phyloP scores from a whole-genome alignment of 495 filamentous ascomycete genomes.

The Oleoguttula mirabilis region DNA sequence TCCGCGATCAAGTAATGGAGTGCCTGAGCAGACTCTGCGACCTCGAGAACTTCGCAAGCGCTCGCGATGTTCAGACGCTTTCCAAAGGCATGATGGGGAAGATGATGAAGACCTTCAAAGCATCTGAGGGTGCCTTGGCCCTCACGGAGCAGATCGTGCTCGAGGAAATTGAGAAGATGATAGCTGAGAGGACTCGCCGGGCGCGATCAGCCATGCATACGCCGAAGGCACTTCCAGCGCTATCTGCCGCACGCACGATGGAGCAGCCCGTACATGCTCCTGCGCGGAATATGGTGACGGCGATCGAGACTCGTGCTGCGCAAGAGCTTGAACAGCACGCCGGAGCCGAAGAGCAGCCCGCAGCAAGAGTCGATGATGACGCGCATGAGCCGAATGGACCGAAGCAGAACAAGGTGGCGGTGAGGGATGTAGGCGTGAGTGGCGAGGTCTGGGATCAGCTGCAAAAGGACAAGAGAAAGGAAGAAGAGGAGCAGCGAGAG shows the following conservation, averaged over 20 bases:
- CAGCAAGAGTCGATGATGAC: not conserved
- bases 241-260: not conserved
- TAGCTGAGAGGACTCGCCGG: slow-evolving; percentile 20
- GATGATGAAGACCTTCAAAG: slow-evolving; percentile 27
- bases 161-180: slow-evolving; percentile 19
- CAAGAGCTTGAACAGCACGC: slow-evolving; percentile 1
- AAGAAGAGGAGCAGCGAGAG: slow-evolving; percentile 7
- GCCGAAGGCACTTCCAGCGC: not conserved
- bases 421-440: slow-evolving; percentile 14
- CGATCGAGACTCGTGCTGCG: not conserved
- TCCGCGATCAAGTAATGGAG: no score
- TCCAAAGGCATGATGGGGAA: slow-evolving; percentile 41
- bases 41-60: slow-evolving; percentile 54
- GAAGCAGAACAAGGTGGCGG: not conserved
- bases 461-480: slow-evolving; percentile 8
- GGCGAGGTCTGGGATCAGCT: slow-evolving; percentile 16
- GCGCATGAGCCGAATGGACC: not conserved
- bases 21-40: slow-evolving; percentile 34
- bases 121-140: not conserved
- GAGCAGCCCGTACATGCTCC: not conserved
- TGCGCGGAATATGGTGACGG: not conserved
- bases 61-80: slow-evolving; percentile 50
- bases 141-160: slow-evolving; percentile 8
- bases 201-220: not conserved
- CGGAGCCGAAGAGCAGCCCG: not conserved